Percentiles rank a stretch among this genome's conserved stretches.
These are phyloP conservation scores for Trichoderma hamatum DNA, from an alignment of 2,329 filamentous ascomycete species.

Conservation along the genomic window DNA sequence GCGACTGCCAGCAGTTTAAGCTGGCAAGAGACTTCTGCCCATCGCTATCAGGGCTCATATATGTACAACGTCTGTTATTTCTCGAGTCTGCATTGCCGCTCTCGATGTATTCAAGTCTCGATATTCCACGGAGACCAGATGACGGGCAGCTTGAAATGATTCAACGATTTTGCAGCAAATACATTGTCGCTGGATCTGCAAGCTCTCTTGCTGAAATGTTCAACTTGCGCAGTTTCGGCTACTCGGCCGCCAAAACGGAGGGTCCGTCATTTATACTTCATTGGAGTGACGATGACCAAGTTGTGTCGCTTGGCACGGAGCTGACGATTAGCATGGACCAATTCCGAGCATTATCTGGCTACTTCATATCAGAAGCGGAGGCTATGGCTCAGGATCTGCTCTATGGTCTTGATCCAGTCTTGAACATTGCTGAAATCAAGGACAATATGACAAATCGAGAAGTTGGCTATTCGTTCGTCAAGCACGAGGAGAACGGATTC, in stretches of 20 bases:
- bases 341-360: background rate
- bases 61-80: too few species aligned
- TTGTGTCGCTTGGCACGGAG: background rate
- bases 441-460: background rate
- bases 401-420: background rate
- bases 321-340: background rate
- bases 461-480: background rate
- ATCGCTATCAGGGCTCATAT: too few species aligned
- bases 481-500: background rate
- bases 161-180: background rate
- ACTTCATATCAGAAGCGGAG: background rate
- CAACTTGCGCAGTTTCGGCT: background rate
- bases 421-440: background rate
- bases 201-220: background rate
- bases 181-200: background rate
- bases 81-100: too few species aligned
- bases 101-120: too few species aligned
- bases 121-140: too few species aligned
- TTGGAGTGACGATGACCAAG: background rate
- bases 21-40: too few species aligned
- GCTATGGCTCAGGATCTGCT: background rate
- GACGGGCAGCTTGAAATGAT: too few species aligned
- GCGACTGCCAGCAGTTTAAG: too few species aligned
- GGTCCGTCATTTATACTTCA: background rate
- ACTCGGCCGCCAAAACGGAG: background rate